phyloP scores from a whole-genome alignment of 768 basidiomycete species.

The Lentinula sp. region DNA sequence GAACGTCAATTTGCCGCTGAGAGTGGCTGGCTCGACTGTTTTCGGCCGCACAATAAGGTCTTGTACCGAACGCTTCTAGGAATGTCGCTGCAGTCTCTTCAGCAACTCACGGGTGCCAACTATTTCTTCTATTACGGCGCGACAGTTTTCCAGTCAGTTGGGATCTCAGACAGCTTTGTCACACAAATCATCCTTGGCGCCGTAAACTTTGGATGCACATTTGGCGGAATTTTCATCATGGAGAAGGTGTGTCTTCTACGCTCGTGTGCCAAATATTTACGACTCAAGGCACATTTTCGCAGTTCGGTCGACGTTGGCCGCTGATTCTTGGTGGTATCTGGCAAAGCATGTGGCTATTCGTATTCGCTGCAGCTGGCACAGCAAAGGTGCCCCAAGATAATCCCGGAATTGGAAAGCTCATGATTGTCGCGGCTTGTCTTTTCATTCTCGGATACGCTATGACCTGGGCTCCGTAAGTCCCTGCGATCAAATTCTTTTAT shows the following conservation, averaged over 20 bases:
- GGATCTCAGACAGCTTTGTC: constrained; percentile 59
- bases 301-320: constrained; percentile 61
- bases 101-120: constrained; percentile 69
- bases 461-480: constrained; percentile 57
- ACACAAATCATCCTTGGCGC: constrained; percentile 73
- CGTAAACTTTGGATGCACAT: constrained; percentile 68
- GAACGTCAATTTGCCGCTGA: constrained; percentile 30
- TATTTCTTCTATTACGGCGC: constrained; percentile 56
- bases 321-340: constrained; percentile 66
- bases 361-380: constrained; percentile 69
- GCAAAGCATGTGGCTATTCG: constrained; percentile 67
- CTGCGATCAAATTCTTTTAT: not conserved
- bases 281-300: not conserved
- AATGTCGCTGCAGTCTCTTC: constrained; percentile 62
- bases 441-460: constrained; percentile 69
- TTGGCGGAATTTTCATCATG: constrained; percentile 69
- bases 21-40: constrained; percentile 58
- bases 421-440: constrained; percentile 64
- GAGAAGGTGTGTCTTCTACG: constrained; percentile 37
- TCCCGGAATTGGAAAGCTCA: constrained; percentile 47
- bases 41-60: constrained; percentile 46
- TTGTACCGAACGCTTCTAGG: constrained; percentile 60
- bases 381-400: constrained; percentile 46
- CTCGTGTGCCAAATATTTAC: not conserved
- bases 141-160: constrained; percentile 62